Conservation (phyloP, 2,329 filamentous ascomycete species). For the Cladophialophora psammophila region DNA sequence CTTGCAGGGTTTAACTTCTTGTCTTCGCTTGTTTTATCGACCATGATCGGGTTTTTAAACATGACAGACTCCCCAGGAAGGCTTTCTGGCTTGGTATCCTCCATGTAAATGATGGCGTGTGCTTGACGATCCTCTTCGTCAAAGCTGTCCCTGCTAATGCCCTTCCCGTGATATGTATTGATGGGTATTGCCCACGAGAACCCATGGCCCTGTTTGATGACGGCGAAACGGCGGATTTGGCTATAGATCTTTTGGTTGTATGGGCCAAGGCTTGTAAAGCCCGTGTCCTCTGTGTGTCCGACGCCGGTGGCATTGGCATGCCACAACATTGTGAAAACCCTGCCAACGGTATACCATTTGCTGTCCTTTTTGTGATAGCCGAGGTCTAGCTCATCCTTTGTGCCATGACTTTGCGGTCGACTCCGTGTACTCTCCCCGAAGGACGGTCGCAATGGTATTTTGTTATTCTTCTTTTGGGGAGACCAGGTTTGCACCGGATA, state of each 20-base stretch:
- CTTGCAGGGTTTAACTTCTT: slow-evolving; percentile 46
- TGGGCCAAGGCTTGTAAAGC: slow-evolving; percentile 24
- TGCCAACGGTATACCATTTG: slow-evolving; percentile 20
- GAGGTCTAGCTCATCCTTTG: background rate
- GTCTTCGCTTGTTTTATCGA: slow-evolving; percentile 42
- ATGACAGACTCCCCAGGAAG: slow-evolving; percentile 44
- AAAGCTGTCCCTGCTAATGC: slow-evolving; percentile 48
- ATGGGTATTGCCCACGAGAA: slow-evolving; percentile 49
- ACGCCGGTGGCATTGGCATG: slow-evolving; percentile 39
- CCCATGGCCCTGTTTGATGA: slow-evolving; percentile 41
- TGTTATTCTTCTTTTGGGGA: background rate
- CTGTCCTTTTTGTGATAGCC: background rate
- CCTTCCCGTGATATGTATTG: slow-evolving; percentile 50
- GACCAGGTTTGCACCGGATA: background rate
- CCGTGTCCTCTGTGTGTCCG: background rate
- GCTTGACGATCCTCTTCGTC: slow-evolving; percentile 41
- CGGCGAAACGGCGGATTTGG: slow-evolving; percentile 42
- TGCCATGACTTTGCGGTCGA: background rate
- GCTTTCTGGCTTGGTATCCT: slow-evolving; percentile 26
- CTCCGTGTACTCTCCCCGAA: background rate
- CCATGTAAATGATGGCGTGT: slow-evolving; percentile 51
- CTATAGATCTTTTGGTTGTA: slow-evolving; percentile 14
- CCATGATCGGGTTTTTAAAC: slow-evolving; percentile 48
- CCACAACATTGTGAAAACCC: slow-evolving; percentile 46
- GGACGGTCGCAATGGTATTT: background rate